Percentiles rank a stretch among this genome's conserved stretches.
These are phyloP conservation scores for Oryza officinalis DNA, from an alignment of 176 grass and related monocot genomes.

Conservation along the genomic window DNA sequence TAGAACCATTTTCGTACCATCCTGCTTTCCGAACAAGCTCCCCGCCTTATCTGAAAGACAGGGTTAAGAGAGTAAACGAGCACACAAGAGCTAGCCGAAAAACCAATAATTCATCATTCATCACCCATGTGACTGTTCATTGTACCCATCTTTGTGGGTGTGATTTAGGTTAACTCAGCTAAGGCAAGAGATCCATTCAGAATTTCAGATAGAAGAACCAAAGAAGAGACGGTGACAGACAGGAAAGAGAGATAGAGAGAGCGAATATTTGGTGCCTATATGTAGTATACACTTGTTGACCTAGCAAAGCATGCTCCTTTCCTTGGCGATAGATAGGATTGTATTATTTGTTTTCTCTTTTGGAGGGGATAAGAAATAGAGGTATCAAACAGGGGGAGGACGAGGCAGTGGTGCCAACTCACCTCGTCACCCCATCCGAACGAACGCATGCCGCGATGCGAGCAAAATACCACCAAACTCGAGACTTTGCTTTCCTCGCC, in stretches of 20 bases:
- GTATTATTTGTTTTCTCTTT: constrained; percentile 20
- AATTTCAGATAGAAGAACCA: not conserved
- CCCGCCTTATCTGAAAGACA: not conserved
- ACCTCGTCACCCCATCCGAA: constrained; percentile 1
- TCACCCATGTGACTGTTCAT: not conserved
- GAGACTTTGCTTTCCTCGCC: constrained; percentile 27
- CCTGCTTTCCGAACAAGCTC: not conserved
- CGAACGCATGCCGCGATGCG: not conserved
- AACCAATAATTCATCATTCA: not conserved
- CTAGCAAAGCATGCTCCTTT: constrained; percentile 6
- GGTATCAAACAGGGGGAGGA: constrained; percentile 20
- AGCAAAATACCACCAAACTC: constrained; percentile 10
- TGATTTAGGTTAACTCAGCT: not conserved
- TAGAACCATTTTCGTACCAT: not conserved
- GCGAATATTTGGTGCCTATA: constrained; percentile 37
- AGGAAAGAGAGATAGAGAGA: not conserved
- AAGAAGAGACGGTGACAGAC: constrained; percentile 7
- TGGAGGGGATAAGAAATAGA: constrained; percentile 43
- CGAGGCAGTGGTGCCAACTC: constrained; percentile 33
- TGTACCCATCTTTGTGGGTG: not conserved
- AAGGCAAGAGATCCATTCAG: not conserved
- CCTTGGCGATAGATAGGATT: constrained; percentile 20
- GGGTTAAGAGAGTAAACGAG: not conserved
- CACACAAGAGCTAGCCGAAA: not conserved
- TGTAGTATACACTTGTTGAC: constrained; percentile 24